These are phyloP conservation scores for Strobilomyces confusus DNA, from an alignment of 768 basidiomycete species.

Conservation along the genomic window DNA sequence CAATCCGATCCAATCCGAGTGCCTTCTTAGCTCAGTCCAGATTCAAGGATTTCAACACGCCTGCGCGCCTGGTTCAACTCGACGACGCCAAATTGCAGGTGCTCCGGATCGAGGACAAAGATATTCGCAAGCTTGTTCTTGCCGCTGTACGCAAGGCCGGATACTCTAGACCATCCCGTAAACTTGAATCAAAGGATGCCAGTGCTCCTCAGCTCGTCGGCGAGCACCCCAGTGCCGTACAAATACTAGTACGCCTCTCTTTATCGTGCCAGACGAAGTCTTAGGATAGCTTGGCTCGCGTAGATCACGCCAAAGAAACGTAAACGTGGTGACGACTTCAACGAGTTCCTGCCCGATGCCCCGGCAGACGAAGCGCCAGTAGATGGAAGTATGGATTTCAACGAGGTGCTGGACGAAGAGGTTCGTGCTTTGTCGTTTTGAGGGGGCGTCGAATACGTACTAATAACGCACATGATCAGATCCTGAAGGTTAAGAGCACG, in stretches of 20 bases:
- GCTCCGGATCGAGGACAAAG: slow-evolving; percentile 60
- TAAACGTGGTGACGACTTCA: slow-evolving; percentile 39
- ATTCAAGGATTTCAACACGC: slow-evolving; percentile 68
- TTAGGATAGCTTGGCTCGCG: neutral
- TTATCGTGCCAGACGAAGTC: neutral
- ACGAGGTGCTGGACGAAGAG: slow-evolving; percentile 69
- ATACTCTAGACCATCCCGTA: slow-evolving; percentile 33
- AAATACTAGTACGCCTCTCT: slow-evolving; percentile 28
- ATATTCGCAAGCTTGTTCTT: slow-evolving; percentile 57
- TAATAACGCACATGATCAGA: slow-evolving; percentile 37
- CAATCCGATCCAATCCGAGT: neutral
- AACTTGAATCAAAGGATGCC: slow-evolving; percentile 14
- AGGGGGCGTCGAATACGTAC: neutral
- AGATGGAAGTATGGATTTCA: slow-evolving; percentile 62
- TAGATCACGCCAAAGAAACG: slow-evolving; percentile 53
- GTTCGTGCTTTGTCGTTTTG: slow-evolving; percentile 35
- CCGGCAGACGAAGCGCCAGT: slow-evolving; percentile 47
- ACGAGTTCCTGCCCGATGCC: slow-evolving; percentile 55
- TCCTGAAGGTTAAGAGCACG: slow-evolving; percentile 54
- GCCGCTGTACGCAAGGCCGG: slow-evolving; percentile 61
- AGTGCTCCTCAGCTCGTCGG: neutral
- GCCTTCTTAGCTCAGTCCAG: slow-evolving; percentile 36
- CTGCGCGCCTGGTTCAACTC: slow-evolving; percentile 50
- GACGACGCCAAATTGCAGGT: slow-evolving; percentile 55
- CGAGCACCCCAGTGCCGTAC: slow-evolving; percentile 21